phyloP scores from a whole-genome alignment of 169 alveolate species.

The Plasmodium gaboni region DNA sequence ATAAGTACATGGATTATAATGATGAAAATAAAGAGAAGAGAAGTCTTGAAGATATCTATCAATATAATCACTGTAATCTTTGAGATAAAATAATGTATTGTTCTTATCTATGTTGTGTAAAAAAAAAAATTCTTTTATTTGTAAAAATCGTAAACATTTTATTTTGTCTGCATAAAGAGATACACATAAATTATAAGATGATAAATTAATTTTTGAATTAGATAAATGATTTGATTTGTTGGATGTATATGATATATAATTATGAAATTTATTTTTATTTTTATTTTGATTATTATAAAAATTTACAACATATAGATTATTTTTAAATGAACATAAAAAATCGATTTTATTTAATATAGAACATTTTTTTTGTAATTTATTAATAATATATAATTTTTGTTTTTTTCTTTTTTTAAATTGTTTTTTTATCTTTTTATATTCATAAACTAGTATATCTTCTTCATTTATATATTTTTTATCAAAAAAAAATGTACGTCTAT shows the following conservation, averaged over 20 bases:
- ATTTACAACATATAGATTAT: slow-evolving; percentile 23
- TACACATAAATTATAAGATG: no score
- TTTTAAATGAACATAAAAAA: slow-evolving; percentile 20
- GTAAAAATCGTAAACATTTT: slow-evolving; percentile 45
- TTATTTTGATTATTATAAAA: background rate
- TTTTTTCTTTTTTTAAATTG: slow-evolving; percentile 26
- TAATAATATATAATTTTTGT: slow-evolving; percentile 23
- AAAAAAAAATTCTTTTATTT: slow-evolving; percentile 41
- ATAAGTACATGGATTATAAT: slow-evolving; percentile 44
- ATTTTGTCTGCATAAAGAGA: slow-evolving; percentile 24
- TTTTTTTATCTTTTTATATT: slow-evolving; percentile 54
- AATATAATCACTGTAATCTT: slow-evolving; percentile 37
- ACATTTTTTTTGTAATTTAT: slow-evolving; percentile 50
- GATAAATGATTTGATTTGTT: no score
- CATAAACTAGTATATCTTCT: slow-evolving; percentile 34
- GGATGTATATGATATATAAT: no score
- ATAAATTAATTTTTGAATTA: no score
- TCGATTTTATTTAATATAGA: slow-evolving; percentile 9
- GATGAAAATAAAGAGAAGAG: slow-evolving; percentile 32
- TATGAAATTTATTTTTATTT: background rate
- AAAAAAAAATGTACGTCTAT: slow-evolving; percentile 34
- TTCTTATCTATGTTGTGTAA: slow-evolving; percentile 43
- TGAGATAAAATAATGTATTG: slow-evolving; percentile 25
- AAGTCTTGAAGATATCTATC: slow-evolving; percentile 57
- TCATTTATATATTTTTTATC: slow-evolving; percentile 58